Base-by-base conservation (phyloP, 164 flowering plant genomes). In the Vitis rupestris region DNA sequence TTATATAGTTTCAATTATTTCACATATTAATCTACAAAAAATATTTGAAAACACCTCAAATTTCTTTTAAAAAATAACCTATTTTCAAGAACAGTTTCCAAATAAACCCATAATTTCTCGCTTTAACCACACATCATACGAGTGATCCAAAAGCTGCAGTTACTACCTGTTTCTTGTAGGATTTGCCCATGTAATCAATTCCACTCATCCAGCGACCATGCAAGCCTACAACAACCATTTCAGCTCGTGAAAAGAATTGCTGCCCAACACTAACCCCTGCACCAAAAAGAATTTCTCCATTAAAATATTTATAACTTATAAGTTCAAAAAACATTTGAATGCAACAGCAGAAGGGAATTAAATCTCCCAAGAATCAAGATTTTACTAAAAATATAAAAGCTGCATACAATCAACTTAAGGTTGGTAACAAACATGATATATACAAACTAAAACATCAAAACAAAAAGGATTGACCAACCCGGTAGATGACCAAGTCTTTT, bases 181-280 rank as follows among this genome's bases (percentile, higher is more conserved):
- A 11, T 56, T 52, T 13, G 10, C 65, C 73, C 61, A 75, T 71
- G 57, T 58, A 76, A 57, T 78, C 84, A 60, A 75, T 77, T 59
- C 79, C 82, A 74, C 60, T 66, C 5, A 75, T 44, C 82, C 76
- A 74, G 51, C 70, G 80, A 30, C 70, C 51, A 50, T 74, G 82
- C 50, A 81, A 68, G 19, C 84, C 84, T 19, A 76, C 53, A 64
- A 74, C 80, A 5, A 67, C 75, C 80, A 81, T 81, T 65, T 81
- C 82, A 56, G 77, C 80, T 49, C 82, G 65, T 16, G 84, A 78
- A 59, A 57, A 75, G 29, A 81, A 81, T 65, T 71, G 71, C 55
- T 65, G 73, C 12, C 84, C 84, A 65, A 79, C 82, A 65, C 68
- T 65, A 74, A 81, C 60, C 63, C 80, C 83, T 80, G 58, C 59